phyloP scores from a whole-genome alignment of 2,329 filamentous ascomycete species.

The Metarhizium brunneum region DNA sequence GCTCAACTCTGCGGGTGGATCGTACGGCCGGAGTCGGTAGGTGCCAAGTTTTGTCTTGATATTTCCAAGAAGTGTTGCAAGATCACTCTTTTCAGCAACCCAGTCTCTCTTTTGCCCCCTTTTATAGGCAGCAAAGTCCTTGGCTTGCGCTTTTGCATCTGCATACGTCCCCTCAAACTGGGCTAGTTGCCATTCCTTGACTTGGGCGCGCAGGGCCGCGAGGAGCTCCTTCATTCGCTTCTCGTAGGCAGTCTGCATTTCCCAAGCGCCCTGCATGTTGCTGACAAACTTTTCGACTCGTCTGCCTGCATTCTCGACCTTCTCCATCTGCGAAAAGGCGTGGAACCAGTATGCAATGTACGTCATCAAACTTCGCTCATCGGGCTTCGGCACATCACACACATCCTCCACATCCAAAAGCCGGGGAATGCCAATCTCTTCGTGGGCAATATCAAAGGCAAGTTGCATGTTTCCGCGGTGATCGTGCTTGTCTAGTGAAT shows the following conservation, averaged over 20 bases:
- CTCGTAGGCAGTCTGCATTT: constrained; percentile 97
- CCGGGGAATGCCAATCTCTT: constrained; percentile 94
- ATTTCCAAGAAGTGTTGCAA: constrained; percentile 87
- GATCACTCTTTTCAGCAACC: constrained; percentile 96
- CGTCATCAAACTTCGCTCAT: constrained; percentile 96
- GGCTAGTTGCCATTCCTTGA: constrained; percentile 66
- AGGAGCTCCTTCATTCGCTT: constrained; percentile 79
- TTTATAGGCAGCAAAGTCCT: constrained; percentile 82
- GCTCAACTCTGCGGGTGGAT: constrained; percentile 75
- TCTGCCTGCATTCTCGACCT: constrained; percentile 92
- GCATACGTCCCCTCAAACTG: constrained; percentile 85
- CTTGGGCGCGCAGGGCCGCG: constrained; percentile 62
- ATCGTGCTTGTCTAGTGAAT: constrained; percentile 85
- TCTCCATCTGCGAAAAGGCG: constrained; percentile 97
- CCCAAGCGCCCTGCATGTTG: constrained; percentile 98
- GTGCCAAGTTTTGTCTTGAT: constrained; percentile 98
- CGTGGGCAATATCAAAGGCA: constrained; percentile 90
- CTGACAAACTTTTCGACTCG: constrained; percentile 97
- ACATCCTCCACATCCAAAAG: constrained; percentile 97
- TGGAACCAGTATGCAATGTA: constrained; percentile 99
- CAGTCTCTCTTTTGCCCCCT: constrained; percentile 82
- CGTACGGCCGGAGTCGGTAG: constrained; percentile 83
- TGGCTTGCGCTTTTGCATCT: constrained; percentile 82
- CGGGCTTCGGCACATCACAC: constrained; percentile 89
- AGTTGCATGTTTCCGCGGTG: constrained; percentile 96